Evolutionary conservation across 2,329 filamentous ascomycete genomes (phyloP), one percentile per base, ranked within the genome.

Genomic region (Pyrenochaeta sp.): DNA sequence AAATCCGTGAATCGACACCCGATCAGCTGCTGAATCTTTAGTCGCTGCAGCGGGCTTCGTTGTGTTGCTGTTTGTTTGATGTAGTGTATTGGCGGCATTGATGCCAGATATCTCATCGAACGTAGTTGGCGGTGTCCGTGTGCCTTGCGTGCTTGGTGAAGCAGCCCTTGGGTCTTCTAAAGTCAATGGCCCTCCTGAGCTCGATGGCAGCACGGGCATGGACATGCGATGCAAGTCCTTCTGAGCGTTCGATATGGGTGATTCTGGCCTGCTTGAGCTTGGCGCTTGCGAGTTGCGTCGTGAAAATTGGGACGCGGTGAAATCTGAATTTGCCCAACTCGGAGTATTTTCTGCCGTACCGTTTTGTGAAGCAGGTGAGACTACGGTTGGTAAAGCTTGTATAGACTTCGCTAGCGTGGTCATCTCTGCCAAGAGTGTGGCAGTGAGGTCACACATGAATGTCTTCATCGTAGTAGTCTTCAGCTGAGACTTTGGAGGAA

Each of bases 221-320:
- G 92, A 94, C 90, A 94, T 93, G 61, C 92, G 89, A 57, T 86
- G 82, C 44, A 88, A 82, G 49, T 84, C 81, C 67, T 86, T 87
- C 72, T 91, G 90, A 40, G 79, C 72, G 22, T 78, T 72, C 22
- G 72, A 63, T 2, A 65, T 44, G 2, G 77, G 76, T 40, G 74
- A 74, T 7, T 67, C 73, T 19, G 75, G 69, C 28, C 74, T 65
- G 49, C 66, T 72, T 10, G 48, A 32, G 10, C 50, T 61, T 10
- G 68, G 70, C 9, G 61, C 61, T 48, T 77, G 75, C 1, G 75
- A 78, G 40, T 74, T 76, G 1, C 74, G 65, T 15, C 74, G 68
- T 13, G 64, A 61, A 36, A 67, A 65, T 39, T 71, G 68, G 8
- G 66, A 46, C 15, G 58, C 50, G 42, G 60, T 47, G 22, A 65